These are phyloP conservation scores for Mediolabrus comicus DNA, from an alignment of 108 stramenopile genomes.

Conservation along the genomic window DNA sequence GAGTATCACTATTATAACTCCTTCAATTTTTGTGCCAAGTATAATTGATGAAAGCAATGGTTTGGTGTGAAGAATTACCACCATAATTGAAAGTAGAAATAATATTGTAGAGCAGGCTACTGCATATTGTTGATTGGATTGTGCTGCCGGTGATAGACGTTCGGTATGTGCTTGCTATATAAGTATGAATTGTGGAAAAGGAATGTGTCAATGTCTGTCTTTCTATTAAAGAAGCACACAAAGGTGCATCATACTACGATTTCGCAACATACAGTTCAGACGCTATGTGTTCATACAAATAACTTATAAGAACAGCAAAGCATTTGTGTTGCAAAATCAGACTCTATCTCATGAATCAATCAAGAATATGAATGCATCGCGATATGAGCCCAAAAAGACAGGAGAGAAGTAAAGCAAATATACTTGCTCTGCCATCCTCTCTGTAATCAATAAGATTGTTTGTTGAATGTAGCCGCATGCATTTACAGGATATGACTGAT, in stretches of 20 bases:
- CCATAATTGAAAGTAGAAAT: constrained; percentile 51
- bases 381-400: neutral
- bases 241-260: neutral
- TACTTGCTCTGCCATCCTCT: neutral
- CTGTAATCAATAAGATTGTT: neutral
- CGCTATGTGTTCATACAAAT: neutral
- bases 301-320: neutral
- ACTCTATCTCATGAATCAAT: no score
- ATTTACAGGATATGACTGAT: constrained; percentile 40
- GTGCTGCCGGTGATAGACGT: constrained; percentile 25
- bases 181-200: neutral
- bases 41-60: constrained; percentile 53
- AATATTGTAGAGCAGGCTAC: constrained; percentile 68
- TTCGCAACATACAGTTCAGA: neutral
- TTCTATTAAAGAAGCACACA: no score
- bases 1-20: constrained; percentile 51
- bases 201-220: constrained; percentile 2
- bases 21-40: constrained; percentile 73
- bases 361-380: no score
- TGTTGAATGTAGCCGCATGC: constrained; percentile 43
- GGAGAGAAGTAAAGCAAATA: neutral
- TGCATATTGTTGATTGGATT: constrained; percentile 60
- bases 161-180: constrained; percentile 17
- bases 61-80: constrained; percentile 57
- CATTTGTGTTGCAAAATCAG: constrained; percentile 4